Evolutionary conservation across 768 basidiomycete species (phyloP).

Genomic region (Trametes villosa): DNA sequence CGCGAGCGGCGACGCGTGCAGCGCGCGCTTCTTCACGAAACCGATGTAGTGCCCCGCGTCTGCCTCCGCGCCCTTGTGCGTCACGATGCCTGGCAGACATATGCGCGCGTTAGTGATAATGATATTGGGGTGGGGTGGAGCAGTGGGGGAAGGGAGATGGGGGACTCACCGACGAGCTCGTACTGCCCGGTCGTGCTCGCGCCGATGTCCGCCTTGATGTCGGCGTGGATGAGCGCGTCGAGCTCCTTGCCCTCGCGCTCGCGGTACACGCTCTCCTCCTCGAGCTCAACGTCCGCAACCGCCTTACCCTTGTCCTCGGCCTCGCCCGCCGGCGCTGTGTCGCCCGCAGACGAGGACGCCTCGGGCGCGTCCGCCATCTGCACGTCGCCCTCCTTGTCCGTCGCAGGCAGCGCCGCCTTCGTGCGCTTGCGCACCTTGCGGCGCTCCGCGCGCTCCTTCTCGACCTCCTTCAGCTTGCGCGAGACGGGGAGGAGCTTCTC

Average conservation of each 20-base stretch:
- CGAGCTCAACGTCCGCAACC: conserved; percentile 50
- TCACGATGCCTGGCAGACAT: conserved; percentile 75
- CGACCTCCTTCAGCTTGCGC: conserved; percentile 73
- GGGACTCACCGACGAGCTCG: conserved; percentile 80
- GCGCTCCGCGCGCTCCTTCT: conserved; percentile 84
- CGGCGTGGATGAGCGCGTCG: conserved; percentile 62
- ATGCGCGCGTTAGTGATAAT: background rate
- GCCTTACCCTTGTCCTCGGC: conserved; percentile 34
- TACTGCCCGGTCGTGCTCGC: conserved; percentile 83
- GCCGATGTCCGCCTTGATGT: conserved; percentile 69
- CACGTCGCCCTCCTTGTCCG: conserved; percentile 43
- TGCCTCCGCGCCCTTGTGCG: conserved; percentile 95
- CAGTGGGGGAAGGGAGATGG: background rate
- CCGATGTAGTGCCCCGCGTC: conserved; percentile 97
- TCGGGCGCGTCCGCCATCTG: conserved; percentile 50
- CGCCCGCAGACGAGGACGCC: conserved; percentile 19
- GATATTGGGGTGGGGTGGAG: background rate
- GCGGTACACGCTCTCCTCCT: conserved; percentile 68
- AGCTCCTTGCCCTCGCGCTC: conserved; percentile 68
- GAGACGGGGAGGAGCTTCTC: conserved; percentile 72
- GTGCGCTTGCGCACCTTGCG: conserved; percentile 80
- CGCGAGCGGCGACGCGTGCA: conserved; percentile 41
- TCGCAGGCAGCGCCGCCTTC: conserved; percentile 45
- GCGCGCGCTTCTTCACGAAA: conserved; percentile 80
- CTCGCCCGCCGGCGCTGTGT: conserved; percentile 23